These are phyloP conservation scores for Gnomoniopsis smithogilvyi DNA, from an alignment of 2,329 filamentous ascomycete species.

Conservation along the genomic window DNA sequence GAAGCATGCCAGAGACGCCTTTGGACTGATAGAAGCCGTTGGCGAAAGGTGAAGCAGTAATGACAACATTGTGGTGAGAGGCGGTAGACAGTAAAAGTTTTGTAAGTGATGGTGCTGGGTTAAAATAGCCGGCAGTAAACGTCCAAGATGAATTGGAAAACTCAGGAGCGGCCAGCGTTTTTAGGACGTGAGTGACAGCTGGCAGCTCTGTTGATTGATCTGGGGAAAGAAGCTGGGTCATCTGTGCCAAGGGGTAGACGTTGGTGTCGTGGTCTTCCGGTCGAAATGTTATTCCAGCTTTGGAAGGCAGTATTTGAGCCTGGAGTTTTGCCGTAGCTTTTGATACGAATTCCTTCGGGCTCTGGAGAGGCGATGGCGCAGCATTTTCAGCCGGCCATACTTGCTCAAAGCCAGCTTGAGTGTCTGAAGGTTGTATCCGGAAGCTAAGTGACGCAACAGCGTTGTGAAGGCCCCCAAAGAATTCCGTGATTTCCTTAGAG, in stretches of 20 bases:
- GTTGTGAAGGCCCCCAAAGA: conserved; percentile 75
- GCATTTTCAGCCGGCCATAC: conserved; percentile 75
- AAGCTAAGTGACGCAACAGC: conserved; percentile 81
- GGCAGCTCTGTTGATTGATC: conserved; percentile 88
- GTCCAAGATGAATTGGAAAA: conserved; percentile 79
- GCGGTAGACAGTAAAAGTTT: conserved; percentile 73
- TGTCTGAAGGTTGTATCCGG: conserved; percentile 61
- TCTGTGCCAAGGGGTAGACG: conserved; percentile 83
- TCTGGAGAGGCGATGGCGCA: conserved; percentile 69
- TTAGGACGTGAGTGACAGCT: conserved; percentile 71
- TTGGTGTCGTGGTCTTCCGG: conserved; percentile 53
- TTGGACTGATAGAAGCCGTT: conserved; percentile 93
- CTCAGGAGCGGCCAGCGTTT: conserved; percentile 58
- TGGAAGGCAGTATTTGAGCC: conserved; percentile 59
- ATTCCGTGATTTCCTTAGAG: conserved; percentile 74
- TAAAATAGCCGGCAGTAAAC: conserved; percentile 98
- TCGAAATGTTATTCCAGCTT: conserved; percentile 22
- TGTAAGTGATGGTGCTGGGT: conserved; percentile 83
- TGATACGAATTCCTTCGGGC: conserved; percentile 66
- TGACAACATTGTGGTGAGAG: conserved; percentile 70
- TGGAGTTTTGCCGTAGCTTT: conserved; percentile 65
- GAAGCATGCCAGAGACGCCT: conserved; percentile 85
- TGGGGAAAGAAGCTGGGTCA: conserved; percentile 77
- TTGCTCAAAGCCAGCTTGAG: conserved; percentile 55
- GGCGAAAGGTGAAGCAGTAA: conserved; percentile 88